Evolutionary conservation across 164 flowering plant species (phyloP).

Genomic region (Chimonanthus praecox): DNA sequence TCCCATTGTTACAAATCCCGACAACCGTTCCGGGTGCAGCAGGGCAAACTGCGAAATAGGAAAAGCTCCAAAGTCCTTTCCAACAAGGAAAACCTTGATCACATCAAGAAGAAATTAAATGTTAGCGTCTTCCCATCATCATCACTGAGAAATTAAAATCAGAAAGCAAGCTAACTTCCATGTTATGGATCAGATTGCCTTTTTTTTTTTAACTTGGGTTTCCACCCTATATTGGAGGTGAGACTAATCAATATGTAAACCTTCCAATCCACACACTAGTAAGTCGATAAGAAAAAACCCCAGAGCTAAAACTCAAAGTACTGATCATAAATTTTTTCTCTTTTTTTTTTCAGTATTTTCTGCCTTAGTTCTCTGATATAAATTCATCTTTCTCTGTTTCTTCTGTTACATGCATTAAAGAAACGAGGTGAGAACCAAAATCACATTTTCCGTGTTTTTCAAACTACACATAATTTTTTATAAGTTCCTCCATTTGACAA

Average conservation of each 20-base stretch:
- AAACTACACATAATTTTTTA: background rate
- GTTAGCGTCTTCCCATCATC: background rate
- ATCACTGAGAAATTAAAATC: background rate
- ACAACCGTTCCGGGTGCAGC: constrained; percentile 34
- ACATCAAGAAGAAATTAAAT: background rate
- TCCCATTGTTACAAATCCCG: constrained; percentile 39
- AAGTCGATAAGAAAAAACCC: too few relatives aligned
- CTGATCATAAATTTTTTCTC: background rate
- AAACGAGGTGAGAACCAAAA: background rate
- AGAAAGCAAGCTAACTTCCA: background rate
- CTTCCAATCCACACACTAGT: too few relatives aligned
- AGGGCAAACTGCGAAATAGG: constrained; percentile 26
- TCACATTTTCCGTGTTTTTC: background rate
- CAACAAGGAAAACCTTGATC: constrained; percentile 44
- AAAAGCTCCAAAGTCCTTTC: constrained; percentile 53
- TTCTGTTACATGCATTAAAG: background rate
- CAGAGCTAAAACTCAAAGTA: background rate
- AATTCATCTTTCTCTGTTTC: too few relatives aligned
- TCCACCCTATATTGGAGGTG: too few relatives aligned
- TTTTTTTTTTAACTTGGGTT: background rate
- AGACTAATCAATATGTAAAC: too few relatives aligned
- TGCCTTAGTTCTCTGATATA: background rate
- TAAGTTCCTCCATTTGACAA: too few relatives aligned
- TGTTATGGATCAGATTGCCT: background rate
- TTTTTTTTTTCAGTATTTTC: background rate